Conservation (phyloP, 2,329 filamentous ascomycete genomes). For the Hymenotorrendiella dingleyae region DNA sequence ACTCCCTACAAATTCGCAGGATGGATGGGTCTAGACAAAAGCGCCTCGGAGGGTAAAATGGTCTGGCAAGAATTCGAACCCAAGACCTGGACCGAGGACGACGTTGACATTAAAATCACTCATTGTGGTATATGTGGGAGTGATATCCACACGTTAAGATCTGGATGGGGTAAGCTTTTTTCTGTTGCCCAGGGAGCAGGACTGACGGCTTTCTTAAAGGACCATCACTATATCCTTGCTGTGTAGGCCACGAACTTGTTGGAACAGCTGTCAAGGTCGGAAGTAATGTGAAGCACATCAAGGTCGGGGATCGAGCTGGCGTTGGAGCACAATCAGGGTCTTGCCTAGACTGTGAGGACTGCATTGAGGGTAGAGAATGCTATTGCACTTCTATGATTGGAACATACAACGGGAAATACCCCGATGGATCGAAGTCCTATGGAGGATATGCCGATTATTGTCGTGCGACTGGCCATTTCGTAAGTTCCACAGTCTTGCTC, state of each 20-base stretch:
- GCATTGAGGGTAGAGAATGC: slow-evolving; percentile 27
- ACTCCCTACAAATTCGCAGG: slow-evolving; percentile 33
- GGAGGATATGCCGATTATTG: slow-evolving; percentile 47
- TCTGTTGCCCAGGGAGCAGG: background rate
- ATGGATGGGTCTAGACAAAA: slow-evolving; percentile 33
- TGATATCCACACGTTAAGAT: slow-evolving; percentile 31
- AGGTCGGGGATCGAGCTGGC: slow-evolving; percentile 48
- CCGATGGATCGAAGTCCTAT: slow-evolving; percentile 37
- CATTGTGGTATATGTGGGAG: slow-evolving; percentile 45
- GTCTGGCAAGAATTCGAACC: slow-evolving; percentile 37
- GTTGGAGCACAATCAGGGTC: slow-evolving; percentile 45
- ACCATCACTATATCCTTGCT: slow-evolving; percentile 35
- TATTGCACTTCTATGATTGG: slow-evolving; percentile 30
- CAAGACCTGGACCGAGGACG: slow-evolving; percentile 43
- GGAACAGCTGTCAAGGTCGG: slow-evolving; percentile 43
- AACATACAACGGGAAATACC: slow-evolving; percentile 39
- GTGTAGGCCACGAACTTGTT: slow-evolving; percentile 47
- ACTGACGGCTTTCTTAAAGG: slow-evolving; percentile 21
- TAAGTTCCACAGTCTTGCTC: too few species aligned
- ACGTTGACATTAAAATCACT: slow-evolving; percentile 45
- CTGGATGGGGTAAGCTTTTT: slow-evolving; percentile 25
- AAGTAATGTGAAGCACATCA: slow-evolving; percentile 36
- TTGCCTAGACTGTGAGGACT: slow-evolving; percentile 48
- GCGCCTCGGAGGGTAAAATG: slow-evolving; percentile 31
- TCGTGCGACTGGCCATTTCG: slow-evolving; percentile 52